Conservation (phyloP, 176 grass and related monocot genomes). For the Phragmites australis region DNA sequence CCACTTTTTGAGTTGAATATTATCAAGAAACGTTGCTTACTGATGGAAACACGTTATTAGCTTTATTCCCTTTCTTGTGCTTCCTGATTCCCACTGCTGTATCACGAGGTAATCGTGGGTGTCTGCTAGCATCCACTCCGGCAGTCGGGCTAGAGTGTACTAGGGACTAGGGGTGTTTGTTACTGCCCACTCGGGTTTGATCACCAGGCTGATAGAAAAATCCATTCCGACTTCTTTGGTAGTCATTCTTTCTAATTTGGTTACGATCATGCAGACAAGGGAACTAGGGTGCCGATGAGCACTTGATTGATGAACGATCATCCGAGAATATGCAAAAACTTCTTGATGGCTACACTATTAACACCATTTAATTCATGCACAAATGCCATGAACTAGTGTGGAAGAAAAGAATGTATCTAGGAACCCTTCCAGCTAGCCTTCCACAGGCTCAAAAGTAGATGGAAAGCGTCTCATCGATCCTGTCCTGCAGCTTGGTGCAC, state of each 20-base stretch:
- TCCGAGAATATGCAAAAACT: background rate
- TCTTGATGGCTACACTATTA: background rate
- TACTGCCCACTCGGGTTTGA: no score
- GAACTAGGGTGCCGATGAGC: background rate
- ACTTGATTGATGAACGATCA: background rate
- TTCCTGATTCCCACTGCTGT: background rate
- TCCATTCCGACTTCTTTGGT: background rate
- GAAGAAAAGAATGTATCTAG: background rate
- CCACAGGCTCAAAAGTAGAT: slow-evolving; percentile 66
- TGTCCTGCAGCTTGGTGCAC: slow-evolving; percentile 56
- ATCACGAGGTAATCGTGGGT: background rate
- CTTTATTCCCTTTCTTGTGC: background rate
- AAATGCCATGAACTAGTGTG: background rate
- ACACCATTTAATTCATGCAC: background rate
- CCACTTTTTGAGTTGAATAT: background rate
- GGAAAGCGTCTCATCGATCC: slow-evolving; percentile 54
- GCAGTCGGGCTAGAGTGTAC: no score
- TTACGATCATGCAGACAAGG: background rate
- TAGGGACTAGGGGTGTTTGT: no score
- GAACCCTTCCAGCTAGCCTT: slow-evolving; percentile 4
- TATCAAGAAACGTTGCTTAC: background rate
- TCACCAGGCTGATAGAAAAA: background rate
- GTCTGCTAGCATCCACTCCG: no score
- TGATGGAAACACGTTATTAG: background rate
- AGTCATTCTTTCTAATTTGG: background rate